Base-by-base conservation (phyloP, 129 eudicot genomes). In the Centrapalus pauciflorus region DNA sequence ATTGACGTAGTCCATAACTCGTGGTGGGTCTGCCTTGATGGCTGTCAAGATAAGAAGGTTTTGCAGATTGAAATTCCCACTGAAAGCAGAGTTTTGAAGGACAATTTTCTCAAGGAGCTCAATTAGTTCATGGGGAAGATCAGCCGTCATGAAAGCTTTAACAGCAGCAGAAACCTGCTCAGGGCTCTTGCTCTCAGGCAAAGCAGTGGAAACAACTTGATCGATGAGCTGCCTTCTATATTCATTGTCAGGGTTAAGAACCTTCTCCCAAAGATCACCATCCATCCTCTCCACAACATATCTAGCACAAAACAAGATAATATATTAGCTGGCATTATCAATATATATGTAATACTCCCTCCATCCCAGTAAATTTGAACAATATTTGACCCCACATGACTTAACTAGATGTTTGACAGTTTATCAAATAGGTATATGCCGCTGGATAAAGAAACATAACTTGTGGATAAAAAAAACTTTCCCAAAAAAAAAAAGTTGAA, bases 261-360 rank as follows among this genome's bases (percentile, higher is more conserved):
- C 99, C 67, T 94, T 94, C 30, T 80, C 99, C 99, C 99, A 94
- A 40, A 94, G 97, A 81, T 94, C 99, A 7, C 83, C 93, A 77
- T 94, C 99, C 99, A 94, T 94, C 60, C 99, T 86, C 74, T 94
- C 99, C 61, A 94, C 99, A 33, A 94, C 99, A 73, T 92, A 92
- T 71, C 98, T 92, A 66, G 40, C 49, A 72, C 7, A 71, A 43
- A 30, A 50, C 5, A 50, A 17, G 49, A 62, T 35, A 28, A 70
- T 21, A 33, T 33, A 33, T 61, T 50, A 35, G 41, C 26, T 40
- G 59, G 19, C 35, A 41, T 30, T 40, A 14, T 38, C 29, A 27
- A 41, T 27, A 27, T 23, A 43, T 51, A 51, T 49, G 20, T 69
- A 37, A 37, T 38, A 38, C 46, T n/a, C 51, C 7, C 51, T n/a